Conservation (phyloP, 192 early-diverging fungal species). For the Glomus cerebriforme region DNA sequence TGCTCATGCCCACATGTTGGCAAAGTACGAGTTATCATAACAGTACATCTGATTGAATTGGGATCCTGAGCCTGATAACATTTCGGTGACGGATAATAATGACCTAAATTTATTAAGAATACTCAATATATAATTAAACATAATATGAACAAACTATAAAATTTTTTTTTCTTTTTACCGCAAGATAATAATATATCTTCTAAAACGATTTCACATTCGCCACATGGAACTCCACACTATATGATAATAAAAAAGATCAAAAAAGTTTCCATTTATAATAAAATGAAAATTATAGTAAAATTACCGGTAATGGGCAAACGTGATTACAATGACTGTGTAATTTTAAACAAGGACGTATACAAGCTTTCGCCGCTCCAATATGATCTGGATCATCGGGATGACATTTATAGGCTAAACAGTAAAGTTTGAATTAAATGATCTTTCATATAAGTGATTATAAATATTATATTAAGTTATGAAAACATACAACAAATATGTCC, state of each 20-base stretch:
- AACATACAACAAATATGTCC: background rate
- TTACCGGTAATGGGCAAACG: constrained; percentile 35
- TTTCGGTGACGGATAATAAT: constrained; percentile 1
- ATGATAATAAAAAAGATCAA: constrained; percentile 8
- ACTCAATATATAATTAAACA: background rate
- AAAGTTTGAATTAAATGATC: background rate
- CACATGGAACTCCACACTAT: constrained; percentile 51
- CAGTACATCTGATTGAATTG: constrained; percentile 26
- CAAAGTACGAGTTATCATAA: constrained; percentile 31
- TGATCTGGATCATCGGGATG: constrained; percentile 48
- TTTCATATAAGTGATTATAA: no score
- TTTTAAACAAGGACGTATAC: constrained; percentile 42
- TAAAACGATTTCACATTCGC: constrained; percentile 35
- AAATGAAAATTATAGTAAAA: background rate
- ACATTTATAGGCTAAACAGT: constrained; percentile 22
- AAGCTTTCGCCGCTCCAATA: background rate
- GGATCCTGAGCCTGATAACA: constrained; percentile 38
- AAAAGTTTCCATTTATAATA: background rate
- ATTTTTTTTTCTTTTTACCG: constrained; percentile 27
- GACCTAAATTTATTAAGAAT: background rate
- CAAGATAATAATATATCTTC: constrained; percentile 30
- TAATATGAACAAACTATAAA: background rate
- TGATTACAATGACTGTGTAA: constrained; percentile 46
- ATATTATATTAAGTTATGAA: background rate
- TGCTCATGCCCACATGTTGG: constrained; percentile 47